Percentiles rank a stretch among this genome's conserved stretches.
Evolutionary conservation across 1,139 yeast genomes (phyloP).

Genomic region (Candida frijolesensis): DNA sequence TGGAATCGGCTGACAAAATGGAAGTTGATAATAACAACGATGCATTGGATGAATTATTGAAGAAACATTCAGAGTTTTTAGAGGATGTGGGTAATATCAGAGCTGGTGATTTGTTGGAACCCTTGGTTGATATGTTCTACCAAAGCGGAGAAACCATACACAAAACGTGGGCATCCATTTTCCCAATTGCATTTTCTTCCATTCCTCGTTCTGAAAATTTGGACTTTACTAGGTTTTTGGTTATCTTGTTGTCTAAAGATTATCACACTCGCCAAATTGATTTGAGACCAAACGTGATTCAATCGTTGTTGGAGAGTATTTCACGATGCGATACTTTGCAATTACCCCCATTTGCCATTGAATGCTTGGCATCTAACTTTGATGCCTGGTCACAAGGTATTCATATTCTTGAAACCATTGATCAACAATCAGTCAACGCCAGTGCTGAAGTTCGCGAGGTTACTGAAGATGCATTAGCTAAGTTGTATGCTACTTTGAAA

Average conservation of each 20-base stretch:
- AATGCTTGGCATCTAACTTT: constrained; percentile 83
- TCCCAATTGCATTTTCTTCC: constrained; percentile 76
- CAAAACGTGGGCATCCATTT: constrained; percentile 80
- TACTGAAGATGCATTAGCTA: constrained; percentile 88
- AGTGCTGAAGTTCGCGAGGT: constrained; percentile 79
- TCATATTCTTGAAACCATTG: constrained; percentile 76
- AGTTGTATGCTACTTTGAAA: constrained; percentile 82
- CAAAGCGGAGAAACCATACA: constrained; percentile 80
- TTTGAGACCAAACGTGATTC: constrained; percentile 83
- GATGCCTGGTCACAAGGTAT: constrained; percentile 93
- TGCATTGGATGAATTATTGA: constrained; percentile 39
- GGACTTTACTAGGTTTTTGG: constrained; percentile 80
- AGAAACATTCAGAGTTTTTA: constrained; percentile 56
- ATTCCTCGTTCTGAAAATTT: constrained; percentile 79
- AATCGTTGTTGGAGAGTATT: constrained; percentile 79
- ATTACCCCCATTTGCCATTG: constrained; percentile 93
- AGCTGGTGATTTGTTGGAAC: constrained; percentile 64
- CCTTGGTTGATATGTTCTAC: constrained; percentile 81
- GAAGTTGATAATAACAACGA: constrained; percentile 28
- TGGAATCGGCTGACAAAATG: constrained; percentile 22
- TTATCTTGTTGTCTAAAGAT: constrained; percentile 81
- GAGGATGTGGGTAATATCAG: constrained; percentile 42
- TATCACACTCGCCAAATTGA: constrained; percentile 90
- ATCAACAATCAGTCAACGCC: constrained; percentile 64
- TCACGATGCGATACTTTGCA: constrained; percentile 72